These are phyloP conservation scores for Globisporangium canariense DNA, from an alignment of 352 stramenopile species.

Conservation along the genomic window DNA sequence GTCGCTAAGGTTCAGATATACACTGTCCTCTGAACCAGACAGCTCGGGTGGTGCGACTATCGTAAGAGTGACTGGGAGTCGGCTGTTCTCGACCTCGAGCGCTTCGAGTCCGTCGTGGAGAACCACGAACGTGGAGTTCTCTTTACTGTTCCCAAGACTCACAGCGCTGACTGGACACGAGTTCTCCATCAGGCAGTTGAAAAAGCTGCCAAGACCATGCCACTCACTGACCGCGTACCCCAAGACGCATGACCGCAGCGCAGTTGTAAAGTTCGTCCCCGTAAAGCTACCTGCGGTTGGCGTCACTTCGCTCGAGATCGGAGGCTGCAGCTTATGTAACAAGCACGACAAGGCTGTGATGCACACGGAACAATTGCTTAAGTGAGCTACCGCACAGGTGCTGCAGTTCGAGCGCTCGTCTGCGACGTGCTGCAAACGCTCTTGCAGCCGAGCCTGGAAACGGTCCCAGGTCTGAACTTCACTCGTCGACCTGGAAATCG, in stretches of 20 bases:
- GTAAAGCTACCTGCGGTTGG: background rate
- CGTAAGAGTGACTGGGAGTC: background rate
- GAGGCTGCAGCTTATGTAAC: background rate
- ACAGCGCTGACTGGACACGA: constrained; percentile 5
- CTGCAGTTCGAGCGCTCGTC: background rate
- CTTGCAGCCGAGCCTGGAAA: background rate
- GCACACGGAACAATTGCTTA: background rate
- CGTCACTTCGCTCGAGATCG: background rate
- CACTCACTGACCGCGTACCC: background rate
- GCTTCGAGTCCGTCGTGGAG: background rate
- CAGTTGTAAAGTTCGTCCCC: constrained; percentile 7
- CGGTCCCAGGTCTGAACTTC: constrained; percentile 2
- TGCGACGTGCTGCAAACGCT: background rate
- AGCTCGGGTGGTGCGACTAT: background rate
- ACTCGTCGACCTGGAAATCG: background rate
- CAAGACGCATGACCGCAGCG: constrained; percentile 1
- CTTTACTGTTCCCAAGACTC: background rate
- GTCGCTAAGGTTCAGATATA: background rate
- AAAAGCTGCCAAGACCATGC: constrained; percentile 5
- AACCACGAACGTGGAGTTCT: constrained; percentile 9
- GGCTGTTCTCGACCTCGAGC: constrained; percentile 1
- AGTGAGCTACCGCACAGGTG: background rate
- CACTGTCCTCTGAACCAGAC: background rate
- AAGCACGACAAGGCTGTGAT: constrained; percentile 6
- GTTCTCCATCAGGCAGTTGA: constrained; percentile 11